phyloP scores from a whole-genome alignment of 345 rosid genomes.

The Boechera divaricarpa region DNA sequence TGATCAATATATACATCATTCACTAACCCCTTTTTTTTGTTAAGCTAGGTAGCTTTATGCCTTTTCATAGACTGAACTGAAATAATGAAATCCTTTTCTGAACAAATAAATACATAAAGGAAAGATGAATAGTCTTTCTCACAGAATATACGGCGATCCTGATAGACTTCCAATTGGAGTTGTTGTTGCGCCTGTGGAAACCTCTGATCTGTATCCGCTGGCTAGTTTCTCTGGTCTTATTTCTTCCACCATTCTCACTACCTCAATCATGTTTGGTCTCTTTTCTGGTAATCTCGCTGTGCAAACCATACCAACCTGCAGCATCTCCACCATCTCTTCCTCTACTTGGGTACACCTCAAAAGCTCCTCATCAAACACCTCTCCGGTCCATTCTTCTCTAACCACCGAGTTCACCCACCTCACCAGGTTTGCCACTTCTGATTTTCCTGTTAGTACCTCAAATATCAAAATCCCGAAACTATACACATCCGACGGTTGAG shows the following conservation, averaged over 20 bases:
- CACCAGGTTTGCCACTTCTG: slow-evolving; percentile 78
- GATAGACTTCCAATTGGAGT: slow-evolving; percentile 48
- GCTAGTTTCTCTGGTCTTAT: slow-evolving; percentile 57
- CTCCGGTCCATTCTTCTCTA: slow-evolving; percentile 98
- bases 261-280: slow-evolving; percentile 77
- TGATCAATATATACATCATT: slow-evolving; percentile 13
- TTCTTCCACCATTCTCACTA: slow-evolving; percentile 70
- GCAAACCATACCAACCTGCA: slow-evolving; percentile 89
- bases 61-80: slow-evolving; percentile 23
- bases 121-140: slow-evolving; percentile 40
- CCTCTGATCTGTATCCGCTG: slow-evolving; percentile 53
- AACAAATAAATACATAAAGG: slow-evolving; percentile 33
- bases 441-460: slow-evolving; percentile 87
- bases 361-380: slow-evolving; percentile 88
- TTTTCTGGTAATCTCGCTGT: slow-evolving; percentile 73
- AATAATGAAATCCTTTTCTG: slow-evolving; percentile 29
- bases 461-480: slow-evolving; percentile 85
- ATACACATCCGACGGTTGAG: slow-evolving; percentile 78
- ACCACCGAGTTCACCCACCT: slow-evolving; percentile 97
- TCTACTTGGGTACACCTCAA: slow-evolving; percentile 87
- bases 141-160: slow-evolving; percentile 51
- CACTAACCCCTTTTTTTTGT: neutral
- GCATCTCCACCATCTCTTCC: slow-evolving; percentile 98
- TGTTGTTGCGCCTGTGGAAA: slow-evolving; percentile 50
- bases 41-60: neutral